Evolutionary conservation across 2,329 filamentous ascomycete species (phyloP).

Genomic region (Emergomyces africanus): DNA sequence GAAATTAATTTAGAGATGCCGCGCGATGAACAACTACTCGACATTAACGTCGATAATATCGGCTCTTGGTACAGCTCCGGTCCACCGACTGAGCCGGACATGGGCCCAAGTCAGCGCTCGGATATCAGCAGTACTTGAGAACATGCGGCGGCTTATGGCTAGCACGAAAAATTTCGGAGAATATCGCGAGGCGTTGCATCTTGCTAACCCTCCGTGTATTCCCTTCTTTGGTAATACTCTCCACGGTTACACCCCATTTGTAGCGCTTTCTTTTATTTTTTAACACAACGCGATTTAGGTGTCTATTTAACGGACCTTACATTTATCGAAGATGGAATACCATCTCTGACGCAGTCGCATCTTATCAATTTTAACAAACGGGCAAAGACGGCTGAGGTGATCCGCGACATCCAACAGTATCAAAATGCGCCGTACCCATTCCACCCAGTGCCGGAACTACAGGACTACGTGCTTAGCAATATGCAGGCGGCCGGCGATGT

Average conservation of each 20-base stretch:
- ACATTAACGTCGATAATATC: constrained; percentile 97
- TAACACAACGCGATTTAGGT: constrained; percentile 39
- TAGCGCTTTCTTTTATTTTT: constrained; percentile 1
- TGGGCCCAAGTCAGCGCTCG: constrained; percentile 89
- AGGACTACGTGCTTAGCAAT: constrained; percentile 93
- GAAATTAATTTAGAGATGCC: constrained; percentile 60
- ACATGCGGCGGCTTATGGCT: constrained; percentile 88
- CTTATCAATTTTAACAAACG: constrained; percentile 98
- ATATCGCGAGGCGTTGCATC: constrained; percentile 85
- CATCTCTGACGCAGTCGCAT: constrained; percentile 89
- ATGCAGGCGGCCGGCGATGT: constrained; percentile 94
- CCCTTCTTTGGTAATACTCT: constrained; percentile 74
- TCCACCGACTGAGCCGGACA: constrained; percentile 82
- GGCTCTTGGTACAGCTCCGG: constrained; percentile 83
- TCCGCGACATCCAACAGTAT: constrained; percentile 96
- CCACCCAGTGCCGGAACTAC: constrained; percentile 77
- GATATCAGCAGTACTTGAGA: constrained; percentile 67
- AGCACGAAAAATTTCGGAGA: constrained; percentile 98
- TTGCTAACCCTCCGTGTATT: constrained; percentile 90
- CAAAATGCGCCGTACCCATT: constrained; percentile 95
- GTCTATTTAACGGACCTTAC: constrained; percentile 96
- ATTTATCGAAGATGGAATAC: constrained; percentile 97
- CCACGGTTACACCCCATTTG: neutral
- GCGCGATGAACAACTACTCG: constrained; percentile 87
- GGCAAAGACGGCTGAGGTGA: constrained; percentile 94